Conservation (phyloP, 805 yeast genomes). For the Metschnikowia colocasiae region DNA sequence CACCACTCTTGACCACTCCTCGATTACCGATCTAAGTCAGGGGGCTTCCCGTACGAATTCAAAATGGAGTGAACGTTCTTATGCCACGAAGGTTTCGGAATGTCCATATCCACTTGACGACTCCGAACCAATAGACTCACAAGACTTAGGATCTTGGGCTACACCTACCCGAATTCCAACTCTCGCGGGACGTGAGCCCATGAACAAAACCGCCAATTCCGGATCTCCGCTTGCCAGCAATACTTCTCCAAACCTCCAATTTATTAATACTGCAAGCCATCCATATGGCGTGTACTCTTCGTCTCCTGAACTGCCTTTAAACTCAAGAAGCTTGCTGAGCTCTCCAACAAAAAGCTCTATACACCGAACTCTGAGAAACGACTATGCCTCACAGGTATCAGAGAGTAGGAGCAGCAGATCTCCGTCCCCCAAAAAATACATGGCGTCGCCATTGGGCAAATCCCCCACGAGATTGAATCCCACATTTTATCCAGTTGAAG, state of each 20-base stretch:
- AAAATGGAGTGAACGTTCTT: background rate
- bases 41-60: background rate
- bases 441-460: conserved; percentile 19
- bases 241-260: conserved; percentile 9
- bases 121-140: conserved; percentile 6
- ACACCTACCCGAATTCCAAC: conserved; percentile 17
- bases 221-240: background rate
- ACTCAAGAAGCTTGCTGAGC: conserved; percentile 11
- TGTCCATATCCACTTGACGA: conserved; percentile 13
- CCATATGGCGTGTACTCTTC: conserved; percentile 9
- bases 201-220: background rate
- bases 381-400: conserved; percentile 13
- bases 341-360: conserved; percentile 17
- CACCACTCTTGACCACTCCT: background rate
- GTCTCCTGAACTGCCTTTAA: conserved; percentile 16
- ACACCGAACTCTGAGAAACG: conserved; percentile 6
- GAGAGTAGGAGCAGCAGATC: conserved; percentile 22
- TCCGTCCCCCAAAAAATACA: conserved; percentile 29
- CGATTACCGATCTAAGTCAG: background rate
- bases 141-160: conserved; percentile 2
- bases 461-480: background rate
- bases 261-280: conserved; percentile 5
- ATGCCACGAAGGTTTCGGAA: background rate
- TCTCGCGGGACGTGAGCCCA: conserved; percentile 8
- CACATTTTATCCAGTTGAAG: conserved; percentile 8